Evolutionary conservation across 1,139 yeast species (phyloP).

Genomic region (Protomyces arabidopsidicola): DNA sequence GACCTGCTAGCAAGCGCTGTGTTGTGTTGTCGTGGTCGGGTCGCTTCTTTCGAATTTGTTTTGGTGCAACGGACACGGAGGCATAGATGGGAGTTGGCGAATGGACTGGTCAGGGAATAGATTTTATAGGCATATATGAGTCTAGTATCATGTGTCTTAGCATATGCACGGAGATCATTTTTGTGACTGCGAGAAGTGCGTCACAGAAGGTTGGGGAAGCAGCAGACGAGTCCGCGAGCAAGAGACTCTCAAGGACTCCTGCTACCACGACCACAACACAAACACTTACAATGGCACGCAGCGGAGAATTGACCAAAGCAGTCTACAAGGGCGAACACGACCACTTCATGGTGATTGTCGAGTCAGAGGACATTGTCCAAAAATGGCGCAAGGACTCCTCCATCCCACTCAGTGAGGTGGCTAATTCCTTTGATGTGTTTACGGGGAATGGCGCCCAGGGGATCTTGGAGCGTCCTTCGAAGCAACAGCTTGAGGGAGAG

Average conservation of each 20-base stretch:
- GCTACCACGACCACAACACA: background rate
- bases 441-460: constrained; percentile 24
- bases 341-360: background rate
- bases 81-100: too few species aligned
- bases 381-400: constrained; percentile 52
- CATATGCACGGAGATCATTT: too few species aligned
- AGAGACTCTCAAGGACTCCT: background rate
- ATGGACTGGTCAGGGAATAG: too few species aligned
- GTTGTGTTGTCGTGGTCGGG: too few species aligned
- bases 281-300: background rate
- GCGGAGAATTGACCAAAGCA: background rate
- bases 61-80: too few species aligned
- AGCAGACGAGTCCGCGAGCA: background rate
- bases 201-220: background rate
- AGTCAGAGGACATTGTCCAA: constrained; percentile 46
- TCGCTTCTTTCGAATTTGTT: too few species aligned
- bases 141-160: too few species aligned
- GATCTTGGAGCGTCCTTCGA: constrained; percentile 25
- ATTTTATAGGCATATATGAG: too few species aligned
- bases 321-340: constrained; percentile 1
- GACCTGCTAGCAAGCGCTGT: too few species aligned
- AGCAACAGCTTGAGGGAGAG: constrained; percentile 24
- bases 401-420: constrained; percentile 59
- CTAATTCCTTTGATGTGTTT: constrained; percentile 56
- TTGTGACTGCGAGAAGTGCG: background rate